Base-by-base conservation (phyloP, 331 rosid species). In the Rhamnella rubrinervis region DNA sequence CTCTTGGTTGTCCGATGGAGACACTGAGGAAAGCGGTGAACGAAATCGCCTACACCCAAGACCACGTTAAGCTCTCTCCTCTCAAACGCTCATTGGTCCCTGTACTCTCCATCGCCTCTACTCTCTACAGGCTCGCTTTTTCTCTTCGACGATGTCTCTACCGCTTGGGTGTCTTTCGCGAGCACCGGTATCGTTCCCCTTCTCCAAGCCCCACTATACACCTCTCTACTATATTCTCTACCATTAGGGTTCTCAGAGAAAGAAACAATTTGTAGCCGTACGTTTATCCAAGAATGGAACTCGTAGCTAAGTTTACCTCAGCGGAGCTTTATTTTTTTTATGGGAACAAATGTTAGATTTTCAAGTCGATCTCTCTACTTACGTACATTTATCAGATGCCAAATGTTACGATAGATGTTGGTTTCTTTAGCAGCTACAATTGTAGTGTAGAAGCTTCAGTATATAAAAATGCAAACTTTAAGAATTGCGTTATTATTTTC, bases 31-130 rank as follows among this genome's bases (percentile, higher is more conserved):
- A 68, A 41, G 60, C 84, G 0, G 91, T 80, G 73, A 83, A 49
- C 28, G 88, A 81, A 76, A 88, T 93, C 68, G 96, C 97, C 21
- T 91, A 93, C 76, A 3, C 74, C 20, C 77, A 68, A 8, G 79
- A 65, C 75, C 71, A 20, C 28, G 14, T 75, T 59, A 71, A 84
- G 56, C 91, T 88, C 19, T 64, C 96, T 70, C 73, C 75, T 50
- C 77, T 84, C 16, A 85, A 71, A 19, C 86, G 81, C 55, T 82
- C 81, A 67, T 58, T 91, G 4, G 56, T 85, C 67, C 97, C 96
- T 20, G 56, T 87, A 62, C 98, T 93, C 78, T 83, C 73, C 40
- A 8, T 80, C 13, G 79, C 95, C 9, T 93, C 97, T 6, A 37
- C 85, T 51, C 66, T 91, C 85, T 93, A 84, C 86, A 63, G 57